Percentiles rank a stretch among this genome's conserved stretches.
These are phyloP conservation scores for Viola pubescens DNA, from an alignment of 441 rosid genomes.

Conservation along the genomic window DNA sequence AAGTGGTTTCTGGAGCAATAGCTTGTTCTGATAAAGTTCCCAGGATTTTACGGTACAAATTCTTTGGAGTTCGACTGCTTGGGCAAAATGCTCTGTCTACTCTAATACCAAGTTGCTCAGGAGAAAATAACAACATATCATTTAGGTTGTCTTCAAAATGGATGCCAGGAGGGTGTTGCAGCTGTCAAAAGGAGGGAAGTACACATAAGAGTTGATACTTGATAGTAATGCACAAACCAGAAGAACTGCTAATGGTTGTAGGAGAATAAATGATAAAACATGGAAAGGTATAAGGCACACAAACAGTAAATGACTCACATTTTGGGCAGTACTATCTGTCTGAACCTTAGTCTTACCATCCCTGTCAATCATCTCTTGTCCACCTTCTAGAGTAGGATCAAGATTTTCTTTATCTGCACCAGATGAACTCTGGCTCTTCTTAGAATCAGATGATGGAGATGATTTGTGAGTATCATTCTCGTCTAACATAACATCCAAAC, in stretches of 20 bases:
- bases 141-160: slow-evolving; percentile 48
- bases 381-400: slow-evolving; percentile 29
- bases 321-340: slow-evolving; percentile 23
- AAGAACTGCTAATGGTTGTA: not conserved
- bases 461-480: slow-evolving; percentile 33
- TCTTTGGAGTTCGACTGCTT: slow-evolving; percentile 40
- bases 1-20: slow-evolving; percentile 38
- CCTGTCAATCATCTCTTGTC: slow-evolving; percentile 23
- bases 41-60: slow-evolving; percentile 32
- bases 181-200: slow-evolving; percentile 21
- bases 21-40: slow-evolving; percentile 38
- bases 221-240: not conserved
- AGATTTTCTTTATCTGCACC: slow-evolving; percentile 53
- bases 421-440: slow-evolving; percentile 24
- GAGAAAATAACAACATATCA: slow-evolving; percentile 51
- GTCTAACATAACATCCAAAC: slow-evolving; percentile 66
- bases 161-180: slow-evolving; percentile 41
- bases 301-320: slow-evolving; percentile 35
- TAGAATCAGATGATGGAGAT: slow-evolving; percentile 34
- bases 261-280: not conserved
- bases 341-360: slow-evolving; percentile 28
- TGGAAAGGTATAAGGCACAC: not conserved
- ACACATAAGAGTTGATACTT: not conserved
- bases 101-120: slow-evolving; percentile 45
- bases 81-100: slow-evolving; percentile 30